phyloP scores from a whole-genome alignment of 768 basidiomycete species.

The Panaeolus papilionaceus region DNA sequence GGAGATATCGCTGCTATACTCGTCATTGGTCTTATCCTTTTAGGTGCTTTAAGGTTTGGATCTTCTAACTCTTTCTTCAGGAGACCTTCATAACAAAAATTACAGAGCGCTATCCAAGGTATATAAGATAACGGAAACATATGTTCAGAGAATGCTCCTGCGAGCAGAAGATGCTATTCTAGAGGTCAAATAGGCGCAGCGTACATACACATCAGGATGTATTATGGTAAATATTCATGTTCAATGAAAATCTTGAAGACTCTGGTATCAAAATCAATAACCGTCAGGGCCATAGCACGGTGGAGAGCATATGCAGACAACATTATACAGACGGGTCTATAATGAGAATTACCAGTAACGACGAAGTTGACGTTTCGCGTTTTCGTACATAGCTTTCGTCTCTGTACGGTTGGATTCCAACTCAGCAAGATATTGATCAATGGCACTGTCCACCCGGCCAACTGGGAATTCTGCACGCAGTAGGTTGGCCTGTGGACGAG shows the following conservation, averaged over 20 bases:
- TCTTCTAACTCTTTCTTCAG: not conserved
- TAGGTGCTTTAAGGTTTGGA: constrained; percentile 68
- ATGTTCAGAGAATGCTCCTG: constrained; percentile 64
- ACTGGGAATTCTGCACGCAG: constrained; percentile 77
- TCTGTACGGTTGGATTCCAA: constrained; percentile 66
- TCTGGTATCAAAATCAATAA: not conserved
- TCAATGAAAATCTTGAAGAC: not conserved
- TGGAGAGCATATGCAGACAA: constrained; percentile 23
- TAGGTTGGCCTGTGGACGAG: constrained; percentile 69
- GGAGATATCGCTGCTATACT: constrained; percentile 72
- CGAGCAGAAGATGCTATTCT: constrained; percentile 84
- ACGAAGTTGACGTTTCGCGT: constrained; percentile 72
- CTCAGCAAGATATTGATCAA: constrained; percentile 78
- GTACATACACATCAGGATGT: constrained; percentile 10
- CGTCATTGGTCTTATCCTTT: constrained; percentile 61
- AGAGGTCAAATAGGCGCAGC: constrained; percentile 59
- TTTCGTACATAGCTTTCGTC: constrained; percentile 70
- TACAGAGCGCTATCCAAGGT: constrained; percentile 74
- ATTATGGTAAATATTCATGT: constrained; percentile 11
- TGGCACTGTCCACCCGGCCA: constrained; percentile 72
- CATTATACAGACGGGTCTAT: constrained; percentile 19
- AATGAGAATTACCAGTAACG: constrained; percentile 62
- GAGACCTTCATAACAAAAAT: constrained; percentile 23
- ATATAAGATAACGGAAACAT: constrained; percentile 64
- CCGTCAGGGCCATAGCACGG: not conserved